Percentiles rank a stretch among this genome's conserved stretches.
These are phyloP conservation scores for Tricholoma bakamatsutake DNA, from an alignment of 768 basidiomycete genomes.

Conservation along the genomic window DNA sequence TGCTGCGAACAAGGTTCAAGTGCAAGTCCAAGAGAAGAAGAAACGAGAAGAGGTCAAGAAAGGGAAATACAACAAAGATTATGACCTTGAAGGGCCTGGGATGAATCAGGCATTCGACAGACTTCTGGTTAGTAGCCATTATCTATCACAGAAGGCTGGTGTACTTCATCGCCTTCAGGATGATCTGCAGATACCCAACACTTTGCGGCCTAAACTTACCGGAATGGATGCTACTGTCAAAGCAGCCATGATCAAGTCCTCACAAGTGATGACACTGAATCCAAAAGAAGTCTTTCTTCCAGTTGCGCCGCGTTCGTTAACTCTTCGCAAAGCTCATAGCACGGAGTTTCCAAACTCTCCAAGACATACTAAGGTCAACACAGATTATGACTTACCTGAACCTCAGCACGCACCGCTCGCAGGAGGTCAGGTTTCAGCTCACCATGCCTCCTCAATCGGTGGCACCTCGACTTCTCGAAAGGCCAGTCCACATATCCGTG, in stretches of 20 bases:
- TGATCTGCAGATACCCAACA: conserved; percentile 81
- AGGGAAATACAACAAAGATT: conserved; percentile 4
- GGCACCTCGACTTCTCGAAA: conserved; percentile 33
- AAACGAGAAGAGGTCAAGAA: conserved; percentile 24
- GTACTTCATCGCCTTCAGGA: conserved; percentile 43
- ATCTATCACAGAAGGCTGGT: not conserved
- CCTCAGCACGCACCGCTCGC: conserved; percentile 31
- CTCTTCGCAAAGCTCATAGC: conserved; percentile 64
- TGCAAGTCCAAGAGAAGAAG: conserved; percentile 35
- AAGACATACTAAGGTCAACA: conserved; percentile 32
- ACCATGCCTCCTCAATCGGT: conserved; percentile 32
- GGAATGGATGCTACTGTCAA: conserved; percentile 85
- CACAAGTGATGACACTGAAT: conserved; percentile 51
- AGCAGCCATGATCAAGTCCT: conserved; percentile 88
- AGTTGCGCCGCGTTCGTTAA: conserved; percentile 40
- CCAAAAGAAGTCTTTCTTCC: conserved; percentile 29
- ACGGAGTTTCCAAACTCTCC: conserved; percentile 65
- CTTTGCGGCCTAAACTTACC: conserved; percentile 69
- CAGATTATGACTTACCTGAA: conserved; percentile 33
- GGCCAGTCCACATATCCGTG: conserved; percentile 47
- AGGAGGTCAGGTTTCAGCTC: conserved; percentile 33
- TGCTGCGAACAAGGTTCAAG: conserved; percentile 23
- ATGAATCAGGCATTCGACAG: conserved; percentile 75
- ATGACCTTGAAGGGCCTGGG: conserved; percentile 23
- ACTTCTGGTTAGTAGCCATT: conserved; percentile 53